Conservation (phyloP, 768 basidiomycete genomes). For the Leccinum disarticulatum region DNA sequence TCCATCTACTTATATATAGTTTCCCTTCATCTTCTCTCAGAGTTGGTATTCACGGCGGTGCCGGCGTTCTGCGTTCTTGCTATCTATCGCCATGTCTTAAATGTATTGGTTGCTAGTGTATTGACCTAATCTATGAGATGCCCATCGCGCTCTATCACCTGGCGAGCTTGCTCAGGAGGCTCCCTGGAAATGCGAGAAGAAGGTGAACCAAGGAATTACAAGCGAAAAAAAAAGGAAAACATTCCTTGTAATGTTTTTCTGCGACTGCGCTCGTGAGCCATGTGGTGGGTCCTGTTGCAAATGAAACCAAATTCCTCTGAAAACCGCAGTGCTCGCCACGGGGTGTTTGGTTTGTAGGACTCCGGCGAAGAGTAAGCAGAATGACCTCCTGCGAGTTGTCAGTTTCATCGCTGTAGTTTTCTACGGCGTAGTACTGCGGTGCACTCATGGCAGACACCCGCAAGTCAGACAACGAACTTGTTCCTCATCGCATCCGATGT, state of each 20-base stretch:
- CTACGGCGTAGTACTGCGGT: too few species aligned
- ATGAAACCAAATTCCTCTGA: too few species aligned
- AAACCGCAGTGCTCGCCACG: too few species aligned
- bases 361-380: too few species aligned
- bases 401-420: too few species aligned
- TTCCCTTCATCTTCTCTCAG: background rate
- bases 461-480: too few species aligned
- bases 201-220: background rate
- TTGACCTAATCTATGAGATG: background rate
- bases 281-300: too few species aligned
- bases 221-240: background rate
- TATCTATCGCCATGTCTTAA: background rate
- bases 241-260: background rate
- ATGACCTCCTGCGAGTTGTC: too few species aligned
- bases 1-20: background rate
- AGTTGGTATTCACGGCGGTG: background rate
- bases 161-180: background rate
- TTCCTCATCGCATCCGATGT: too few species aligned
- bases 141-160: background rate
- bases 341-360: too few species aligned
- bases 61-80: background rate
- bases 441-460: too few species aligned
- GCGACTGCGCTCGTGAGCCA: background rate
- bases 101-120: background rate
- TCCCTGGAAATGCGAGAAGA: background rate